Conservation (phyloP, 1,284 basidiomycete genomes). For the Pseudozyma hubeiensis region DNA sequence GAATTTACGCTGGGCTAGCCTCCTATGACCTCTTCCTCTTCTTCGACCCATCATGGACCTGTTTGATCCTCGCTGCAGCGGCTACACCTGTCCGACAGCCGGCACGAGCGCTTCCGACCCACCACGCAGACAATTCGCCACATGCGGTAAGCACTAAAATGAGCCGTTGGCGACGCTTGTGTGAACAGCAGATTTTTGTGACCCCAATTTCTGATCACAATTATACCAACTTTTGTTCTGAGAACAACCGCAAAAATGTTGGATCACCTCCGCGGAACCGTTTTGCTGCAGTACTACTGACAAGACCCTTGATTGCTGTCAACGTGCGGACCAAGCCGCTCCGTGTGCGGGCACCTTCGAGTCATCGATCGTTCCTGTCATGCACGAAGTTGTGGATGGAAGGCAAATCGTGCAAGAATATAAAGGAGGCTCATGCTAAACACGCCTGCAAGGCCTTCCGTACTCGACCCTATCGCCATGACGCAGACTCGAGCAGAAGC, state of each 20-base stretch:
- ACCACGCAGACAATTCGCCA: no score
- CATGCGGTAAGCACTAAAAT: no score
- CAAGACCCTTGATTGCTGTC: constrained; percentile 3
- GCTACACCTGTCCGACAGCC: no score
- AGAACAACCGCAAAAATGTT: background rate
- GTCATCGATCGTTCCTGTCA: background rate
- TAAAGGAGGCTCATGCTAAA: constrained; percentile 3
- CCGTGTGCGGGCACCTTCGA: background rate
- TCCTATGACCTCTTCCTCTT: no score
- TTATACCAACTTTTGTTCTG: background rate
- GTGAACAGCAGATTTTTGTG: no score
- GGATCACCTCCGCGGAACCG: background rate
- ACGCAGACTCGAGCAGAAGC: constrained; percentile 18
- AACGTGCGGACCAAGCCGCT: background rate
- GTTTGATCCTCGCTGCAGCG: no score
- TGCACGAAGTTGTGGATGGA: no score
- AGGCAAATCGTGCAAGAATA: background rate
- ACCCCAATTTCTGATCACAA: no score
- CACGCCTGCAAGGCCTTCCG: no score
- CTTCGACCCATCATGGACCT: no score
- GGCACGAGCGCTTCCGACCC: no score
- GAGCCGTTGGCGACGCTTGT: no score
- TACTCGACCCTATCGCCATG: background rate
- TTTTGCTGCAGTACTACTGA: background rate
- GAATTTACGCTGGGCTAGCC: constrained; percentile 2